phyloP scores from a whole-genome alignment of 2,329 filamentous ascomycete species.

The Claviceps africana region DNA sequence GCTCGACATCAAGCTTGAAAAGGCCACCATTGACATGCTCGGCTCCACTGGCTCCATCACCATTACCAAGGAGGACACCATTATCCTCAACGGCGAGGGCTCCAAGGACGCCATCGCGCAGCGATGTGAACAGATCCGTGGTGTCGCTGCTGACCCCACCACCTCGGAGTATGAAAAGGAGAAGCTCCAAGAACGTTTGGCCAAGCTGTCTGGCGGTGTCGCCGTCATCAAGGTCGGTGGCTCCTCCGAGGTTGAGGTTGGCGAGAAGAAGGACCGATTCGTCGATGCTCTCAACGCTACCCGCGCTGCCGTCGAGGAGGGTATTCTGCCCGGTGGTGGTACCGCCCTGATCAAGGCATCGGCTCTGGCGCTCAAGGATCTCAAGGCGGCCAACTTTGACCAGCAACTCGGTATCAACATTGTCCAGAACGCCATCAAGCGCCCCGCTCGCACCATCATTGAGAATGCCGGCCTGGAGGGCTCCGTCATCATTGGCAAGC shows the following conservation, averaged over 20 bases:
- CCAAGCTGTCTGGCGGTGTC: slow-evolving; percentile 97
- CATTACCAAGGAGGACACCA: slow-evolving; percentile 99
- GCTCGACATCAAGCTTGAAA: slow-evolving; percentile 98
- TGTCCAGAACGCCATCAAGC: slow-evolving; percentile 95
- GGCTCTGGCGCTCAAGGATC: slow-evolving; percentile 64
- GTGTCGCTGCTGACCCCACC: slow-evolving; percentile 82
- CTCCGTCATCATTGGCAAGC: slow-evolving; percentile 92
- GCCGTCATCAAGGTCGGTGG: slow-evolving; percentile 99
- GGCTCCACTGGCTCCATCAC: slow-evolving; percentile 96
- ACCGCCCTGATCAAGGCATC: slow-evolving; percentile 96
- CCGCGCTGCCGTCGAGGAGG: slow-evolving; percentile 94
- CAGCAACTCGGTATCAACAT: slow-evolving; percentile 97
- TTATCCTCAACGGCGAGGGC: slow-evolving; percentile 92
- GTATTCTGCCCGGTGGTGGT: slow-evolving; percentile 95
- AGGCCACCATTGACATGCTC: slow-evolving; percentile 89
- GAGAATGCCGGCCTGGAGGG: slow-evolving; percentile 97
- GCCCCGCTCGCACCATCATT: slow-evolving; percentile 84
- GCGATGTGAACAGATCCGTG: slow-evolving; percentile 97
- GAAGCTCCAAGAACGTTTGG: slow-evolving; percentile 99
- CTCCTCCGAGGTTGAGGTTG: slow-evolving; percentile 93
- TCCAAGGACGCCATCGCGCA: slow-evolving; percentile 86
- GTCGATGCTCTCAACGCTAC: slow-evolving; percentile 97
- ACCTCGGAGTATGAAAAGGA: slow-evolving; percentile 99
- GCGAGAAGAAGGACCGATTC: slow-evolving; percentile 99
- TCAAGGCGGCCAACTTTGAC: slow-evolving; percentile 94